A percentile compares a stretch with the other conserved stretches of the same genome.
Conservation (phyloP, 2,329 filamentous ascomycete species). For the Pseudogymnoascus sp. region DNA sequence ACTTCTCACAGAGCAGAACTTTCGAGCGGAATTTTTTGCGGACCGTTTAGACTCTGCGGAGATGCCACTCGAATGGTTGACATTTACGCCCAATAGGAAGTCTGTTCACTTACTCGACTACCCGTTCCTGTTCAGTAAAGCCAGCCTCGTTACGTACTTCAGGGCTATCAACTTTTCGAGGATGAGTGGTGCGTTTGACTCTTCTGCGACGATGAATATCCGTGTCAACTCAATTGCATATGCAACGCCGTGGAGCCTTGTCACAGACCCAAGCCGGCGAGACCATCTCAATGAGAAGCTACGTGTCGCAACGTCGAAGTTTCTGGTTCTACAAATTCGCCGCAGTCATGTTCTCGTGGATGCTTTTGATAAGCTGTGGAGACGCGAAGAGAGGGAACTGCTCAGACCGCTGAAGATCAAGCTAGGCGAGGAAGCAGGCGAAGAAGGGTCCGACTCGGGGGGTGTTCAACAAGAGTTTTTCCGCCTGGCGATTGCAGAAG, state of each 20-base stretch:
- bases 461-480: conserved; percentile 98
- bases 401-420: conserved; percentile 81
- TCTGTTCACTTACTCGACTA: conserved; percentile 70
- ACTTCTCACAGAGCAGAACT: conserved; percentile 60
- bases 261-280: conserved; percentile 51
- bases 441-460: conserved; percentile 87
- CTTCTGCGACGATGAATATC: conserved; percentile 51
- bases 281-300: conserved; percentile 55
- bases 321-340: conserved; percentile 62
- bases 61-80: conserved; percentile 65
- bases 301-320: conserved; percentile 60
- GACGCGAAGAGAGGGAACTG: conserved; percentile 72
- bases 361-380: conserved; percentile 83
- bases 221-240: conserved; percentile 45
- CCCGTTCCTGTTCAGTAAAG: conserved; percentile 68
- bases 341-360: conserved; percentile 62
- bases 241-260: conserved; percentile 45
- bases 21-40: conserved; percentile 67
- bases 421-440: conserved; percentile 71
- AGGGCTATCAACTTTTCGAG: conserved; percentile 77
- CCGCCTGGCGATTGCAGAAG: conserved; percentile 70
- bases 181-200: conserved; percentile 76
- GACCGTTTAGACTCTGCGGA: conserved; percentile 68
- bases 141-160: conserved; percentile 73
- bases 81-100: conserved; percentile 51